phyloP scores from a whole-genome alignment of 2,329 filamentous ascomycete genomes.

The Diaporthe humulicola region DNA sequence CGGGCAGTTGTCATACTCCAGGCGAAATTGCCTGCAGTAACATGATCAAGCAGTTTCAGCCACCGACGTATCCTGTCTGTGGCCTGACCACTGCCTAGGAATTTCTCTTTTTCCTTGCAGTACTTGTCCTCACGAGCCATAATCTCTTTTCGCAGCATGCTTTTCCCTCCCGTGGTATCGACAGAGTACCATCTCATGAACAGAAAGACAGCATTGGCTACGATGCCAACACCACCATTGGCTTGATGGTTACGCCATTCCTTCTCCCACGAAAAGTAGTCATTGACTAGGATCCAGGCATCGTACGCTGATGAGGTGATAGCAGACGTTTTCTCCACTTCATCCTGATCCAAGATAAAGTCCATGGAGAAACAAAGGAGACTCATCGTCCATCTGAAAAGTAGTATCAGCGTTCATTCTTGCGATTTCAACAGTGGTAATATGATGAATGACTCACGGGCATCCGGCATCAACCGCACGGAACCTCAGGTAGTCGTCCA shows the following conservation, averaged over 20 bases:
- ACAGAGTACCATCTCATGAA: slow-evolving; percentile 21
- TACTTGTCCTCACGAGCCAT: slow-evolving; percentile 13
- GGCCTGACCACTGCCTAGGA: background rate
- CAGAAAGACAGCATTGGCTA: slow-evolving; percentile 12
- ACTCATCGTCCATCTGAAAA: slow-evolving; percentile 10
- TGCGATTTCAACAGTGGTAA: background rate
- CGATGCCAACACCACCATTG: background rate
- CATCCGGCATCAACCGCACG: slow-evolving; percentile 4
- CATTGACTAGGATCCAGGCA: slow-evolving; percentile 9
- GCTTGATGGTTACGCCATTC: background rate
- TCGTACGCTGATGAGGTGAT: slow-evolving; percentile 4
- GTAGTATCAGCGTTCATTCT: background rate
- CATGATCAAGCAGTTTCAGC: slow-evolving; percentile 5
- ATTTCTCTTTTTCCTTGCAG: background rate
- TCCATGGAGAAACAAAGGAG: slow-evolving; percentile 10
- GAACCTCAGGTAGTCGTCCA: slow-evolving; percentile 1
- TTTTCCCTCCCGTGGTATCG: background rate
- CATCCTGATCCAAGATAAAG: background rate
- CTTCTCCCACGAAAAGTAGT: slow-evolving; percentile 18
- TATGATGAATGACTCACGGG: background rate
- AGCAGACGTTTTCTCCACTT: background rate
- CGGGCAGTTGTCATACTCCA: slow-evolving; percentile 15
- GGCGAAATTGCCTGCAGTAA: slow-evolving; percentile 5
- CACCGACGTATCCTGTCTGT: slow-evolving; percentile 4
- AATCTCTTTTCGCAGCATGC: slow-evolving; percentile 7